Conservation (phyloP, 768 basidiomycete species). For the Lentinula boryana region DNA sequence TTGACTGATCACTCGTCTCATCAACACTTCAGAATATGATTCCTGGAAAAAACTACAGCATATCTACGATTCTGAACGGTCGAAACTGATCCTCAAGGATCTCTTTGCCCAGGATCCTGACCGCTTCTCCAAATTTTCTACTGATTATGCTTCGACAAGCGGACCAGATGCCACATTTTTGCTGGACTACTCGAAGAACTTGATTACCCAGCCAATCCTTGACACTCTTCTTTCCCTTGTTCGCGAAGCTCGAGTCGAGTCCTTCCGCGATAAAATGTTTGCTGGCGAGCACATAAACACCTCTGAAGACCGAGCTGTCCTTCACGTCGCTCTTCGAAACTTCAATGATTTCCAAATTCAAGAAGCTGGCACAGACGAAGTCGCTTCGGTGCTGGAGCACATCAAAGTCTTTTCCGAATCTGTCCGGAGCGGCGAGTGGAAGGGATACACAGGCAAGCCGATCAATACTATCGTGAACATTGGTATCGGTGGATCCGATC, state of each 20-base stretch:
- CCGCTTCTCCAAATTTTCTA: slow-evolving; percentile 84
- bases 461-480: slow-evolving; percentile 98
- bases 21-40: slow-evolving; percentile 57
- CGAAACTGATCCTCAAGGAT: slow-evolving; percentile 80
- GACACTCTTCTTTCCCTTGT: slow-evolving; percentile 72
- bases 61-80: slow-evolving; percentile 67
- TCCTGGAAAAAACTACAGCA: slow-evolving; percentile 89
- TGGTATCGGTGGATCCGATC: slow-evolving; percentile 96
- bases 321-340: slow-evolving; percentile 90
- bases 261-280: slow-evolving; percentile 89
- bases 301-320: slow-evolving; percentile 93
- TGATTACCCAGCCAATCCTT: slow-evolving; percentile 84
- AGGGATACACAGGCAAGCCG: slow-evolving; percentile 93
- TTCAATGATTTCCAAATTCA: slow-evolving; percentile 69
- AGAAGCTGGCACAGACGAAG: slow-evolving; percentile 81
- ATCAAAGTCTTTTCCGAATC: slow-evolving; percentile 86
- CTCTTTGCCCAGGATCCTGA: slow-evolving; percentile 86
- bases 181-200: slow-evolving; percentile 95
- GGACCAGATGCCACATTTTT: slow-evolving; percentile 76
- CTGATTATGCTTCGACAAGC: slow-evolving; percentile 60
- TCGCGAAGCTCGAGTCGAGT: slow-evolving; percentile 81
- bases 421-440: slow-evolving; percentile 86
- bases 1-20: slow-evolving; percentile 1
- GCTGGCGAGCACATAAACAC: slow-evolving; percentile 97
- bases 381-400: slow-evolving; percentile 77